A percentile compares a stretch with the other conserved stretches of the same genome.
Evolutionary conservation across 768 basidiomycete genomes (phyloP).

Genomic region (Psilocybe cyanescens): DNA sequence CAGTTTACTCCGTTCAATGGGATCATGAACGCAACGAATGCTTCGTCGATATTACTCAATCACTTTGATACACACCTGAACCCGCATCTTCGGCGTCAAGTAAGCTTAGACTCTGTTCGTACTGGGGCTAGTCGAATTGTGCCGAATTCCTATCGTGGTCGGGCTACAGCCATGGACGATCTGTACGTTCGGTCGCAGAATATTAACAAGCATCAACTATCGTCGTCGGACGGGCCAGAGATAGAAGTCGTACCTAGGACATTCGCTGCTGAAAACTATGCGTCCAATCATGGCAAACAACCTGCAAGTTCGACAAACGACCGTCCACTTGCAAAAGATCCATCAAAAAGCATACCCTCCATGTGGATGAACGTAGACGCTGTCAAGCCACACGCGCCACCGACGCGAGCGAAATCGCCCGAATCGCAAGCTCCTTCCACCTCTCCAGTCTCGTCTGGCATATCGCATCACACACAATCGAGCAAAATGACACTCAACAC

Average conservation of each 20-base stretch:
- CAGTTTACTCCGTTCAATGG: constrained; percentile 27
- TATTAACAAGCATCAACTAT: background rate
- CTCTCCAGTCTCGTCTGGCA: background rate
- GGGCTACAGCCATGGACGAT: constrained; percentile 28
- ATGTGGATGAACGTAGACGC: constrained; percentile 53
- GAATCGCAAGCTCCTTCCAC: background rate
- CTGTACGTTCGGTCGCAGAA: constrained; percentile 24
- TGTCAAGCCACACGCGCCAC: constrained; percentile 30
- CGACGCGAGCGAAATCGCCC: constrained; percentile 8
- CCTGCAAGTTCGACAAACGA: background rate
- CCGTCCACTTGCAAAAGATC: constrained; percentile 27
- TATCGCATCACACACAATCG: background rate
- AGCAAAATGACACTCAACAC: background rate
- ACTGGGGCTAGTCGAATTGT: constrained; percentile 19
- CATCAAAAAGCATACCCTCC: constrained; percentile 41
- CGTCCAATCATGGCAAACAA: constrained; percentile 9
- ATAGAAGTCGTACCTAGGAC: constrained; percentile 37
- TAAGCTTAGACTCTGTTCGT: constrained; percentile 28
- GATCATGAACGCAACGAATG: constrained; percentile 19
- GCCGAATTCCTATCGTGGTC: constrained; percentile 21
- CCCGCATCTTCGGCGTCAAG: constrained; percentile 20
- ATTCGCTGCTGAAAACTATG: constrained; percentile 22
- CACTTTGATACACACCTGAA: constrained; percentile 16
- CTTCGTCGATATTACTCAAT: constrained; percentile 25
- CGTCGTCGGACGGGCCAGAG: constrained; percentile 15